A percentile compares a stretch with the other conserved stretches of the same genome.
phyloP scores from a whole-genome alignment of 2,329 filamentous ascomycete species.

The Helotiales sp. region DNA sequence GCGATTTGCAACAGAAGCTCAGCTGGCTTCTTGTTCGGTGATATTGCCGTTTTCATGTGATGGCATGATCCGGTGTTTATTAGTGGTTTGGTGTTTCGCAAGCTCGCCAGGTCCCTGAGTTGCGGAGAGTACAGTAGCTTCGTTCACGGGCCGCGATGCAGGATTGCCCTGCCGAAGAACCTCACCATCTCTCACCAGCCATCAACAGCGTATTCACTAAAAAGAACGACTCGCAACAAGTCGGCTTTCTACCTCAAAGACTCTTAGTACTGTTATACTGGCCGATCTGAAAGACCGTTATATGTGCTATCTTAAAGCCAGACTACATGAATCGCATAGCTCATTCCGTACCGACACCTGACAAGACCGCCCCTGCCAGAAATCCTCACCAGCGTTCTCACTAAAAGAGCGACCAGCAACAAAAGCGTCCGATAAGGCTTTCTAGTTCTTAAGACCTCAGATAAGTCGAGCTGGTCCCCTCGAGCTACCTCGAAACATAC shows the following conservation, averaged over 20 bases:
- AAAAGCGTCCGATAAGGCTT: not conserved
- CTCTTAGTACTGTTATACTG: no score
- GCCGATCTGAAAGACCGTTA: not conserved
- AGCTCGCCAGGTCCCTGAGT: not conserved
- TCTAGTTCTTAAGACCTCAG: not conserved
- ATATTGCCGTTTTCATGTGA: not conserved
- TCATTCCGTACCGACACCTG: not conserved
- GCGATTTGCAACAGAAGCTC: not conserved
- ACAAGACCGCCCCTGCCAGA: not conserved
- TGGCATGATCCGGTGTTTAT: not conserved
- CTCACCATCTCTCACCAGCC: not conserved
- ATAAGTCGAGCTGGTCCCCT: not conserved
- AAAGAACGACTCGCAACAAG: conserved; percentile 6
- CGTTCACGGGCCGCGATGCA: not conserved
- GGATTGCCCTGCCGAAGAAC: not conserved
- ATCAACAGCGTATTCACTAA: not conserved
- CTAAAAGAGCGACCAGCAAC: not conserved
- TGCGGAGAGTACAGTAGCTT: not conserved
- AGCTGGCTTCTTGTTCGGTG: not conserved
- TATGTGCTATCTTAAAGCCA: not conserved
- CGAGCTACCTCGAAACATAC: not conserved
- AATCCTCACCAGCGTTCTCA: not conserved
- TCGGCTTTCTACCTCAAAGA: not conserved
- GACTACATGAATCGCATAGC: not conserved
- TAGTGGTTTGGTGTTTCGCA: not conserved